Percentiles rank a stretch among this genome's conserved stretches.
Conservation (phyloP, 371 early-diverging fungal genomes). For the Mycotypha africana region DNA sequence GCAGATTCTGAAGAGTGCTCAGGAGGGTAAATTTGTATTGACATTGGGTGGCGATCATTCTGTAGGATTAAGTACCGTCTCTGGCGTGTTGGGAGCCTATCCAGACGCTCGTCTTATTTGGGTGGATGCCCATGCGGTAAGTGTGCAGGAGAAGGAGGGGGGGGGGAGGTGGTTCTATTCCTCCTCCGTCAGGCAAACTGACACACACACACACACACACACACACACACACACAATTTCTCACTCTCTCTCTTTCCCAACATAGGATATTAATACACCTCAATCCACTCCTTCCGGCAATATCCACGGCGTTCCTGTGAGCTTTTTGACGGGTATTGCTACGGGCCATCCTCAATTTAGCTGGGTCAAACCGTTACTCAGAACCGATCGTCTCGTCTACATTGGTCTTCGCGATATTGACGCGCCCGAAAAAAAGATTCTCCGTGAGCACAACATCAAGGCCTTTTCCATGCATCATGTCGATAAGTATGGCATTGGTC, state of each 20-base stretch:
- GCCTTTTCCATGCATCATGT: conserved; percentile 97
- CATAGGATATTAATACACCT: conserved; percentile 97
- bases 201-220: too few relatives aligned
- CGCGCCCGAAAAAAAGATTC: conserved; percentile 75
- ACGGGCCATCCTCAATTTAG: conserved; percentile 63
- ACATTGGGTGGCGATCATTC: conserved; percentile 97
- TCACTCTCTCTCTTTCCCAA: too few relatives aligned
- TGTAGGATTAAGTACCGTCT: conserved; percentile 86
- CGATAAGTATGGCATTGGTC: conserved; percentile 91
- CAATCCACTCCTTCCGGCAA: conserved; percentile 85
- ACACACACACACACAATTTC: too few relatives aligned
- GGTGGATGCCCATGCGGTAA: conserved; percentile 96
- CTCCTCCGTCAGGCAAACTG: too few relatives aligned
- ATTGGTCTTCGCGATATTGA: conserved; percentile 97
- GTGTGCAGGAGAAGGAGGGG: conserved; percentile 20
- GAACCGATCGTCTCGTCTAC: conserved; percentile 79
- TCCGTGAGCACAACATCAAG: conserved; percentile 75
- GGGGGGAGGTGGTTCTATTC: too few relatives aligned
- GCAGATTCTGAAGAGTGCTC: conserved; percentile 54
- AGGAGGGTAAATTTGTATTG: conserved; percentile 75
- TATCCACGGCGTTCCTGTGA: conserved; percentile 93
- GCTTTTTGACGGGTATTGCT: conserved; percentile 86
- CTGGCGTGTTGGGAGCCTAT: conserved; percentile 77
- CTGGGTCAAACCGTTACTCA: conserved; percentile 83
- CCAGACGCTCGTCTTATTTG: conserved; percentile 89